Conservation (phyloP, 352 stramenopile genomes). For the Peronospora belbahrii region DNA sequence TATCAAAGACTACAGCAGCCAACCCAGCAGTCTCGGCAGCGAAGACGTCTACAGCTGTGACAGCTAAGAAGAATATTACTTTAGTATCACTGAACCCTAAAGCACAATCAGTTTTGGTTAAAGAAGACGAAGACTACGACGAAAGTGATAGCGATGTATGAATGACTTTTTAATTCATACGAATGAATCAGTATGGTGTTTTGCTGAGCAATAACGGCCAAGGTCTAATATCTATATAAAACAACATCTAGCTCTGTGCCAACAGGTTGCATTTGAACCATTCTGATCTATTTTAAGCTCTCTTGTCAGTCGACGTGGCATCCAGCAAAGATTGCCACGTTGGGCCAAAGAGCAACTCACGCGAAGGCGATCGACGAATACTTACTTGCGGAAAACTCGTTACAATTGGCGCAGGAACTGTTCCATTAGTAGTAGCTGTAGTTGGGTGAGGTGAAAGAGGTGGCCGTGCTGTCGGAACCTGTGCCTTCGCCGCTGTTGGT, state of each 20-base stretch:
- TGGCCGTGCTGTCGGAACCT: slow-evolving; percentile 7
- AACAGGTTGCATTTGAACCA: background rate
- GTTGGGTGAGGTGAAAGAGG: slow-evolving; percentile 17
- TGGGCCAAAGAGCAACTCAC: slow-evolving; percentile 57
- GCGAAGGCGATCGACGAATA: slow-evolving; percentile 61
- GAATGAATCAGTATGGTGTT: slow-evolving; percentile 14
- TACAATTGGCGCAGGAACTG: slow-evolving; percentile 5
- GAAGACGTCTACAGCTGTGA: background rate
- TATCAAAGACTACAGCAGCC: background rate
- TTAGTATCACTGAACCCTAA: background rate
- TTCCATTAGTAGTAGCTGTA: slow-evolving; percentile 8
- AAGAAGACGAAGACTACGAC: slow-evolving; percentile 71
- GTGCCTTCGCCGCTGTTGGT: slow-evolving; percentile 1
- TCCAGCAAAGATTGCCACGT: slow-evolving; percentile 61
- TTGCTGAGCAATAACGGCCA: slow-evolving; percentile 16
- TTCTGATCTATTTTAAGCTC: slow-evolving; percentile 12
- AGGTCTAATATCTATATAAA: slow-evolving; percentile 23
- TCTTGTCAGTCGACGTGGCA: slow-evolving; percentile 15
- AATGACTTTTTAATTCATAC: background rate
- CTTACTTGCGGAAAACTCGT: slow-evolving; percentile 15
- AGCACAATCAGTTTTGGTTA: slow-evolving; percentile 25
- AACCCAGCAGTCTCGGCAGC: background rate
- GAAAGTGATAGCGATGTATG: slow-evolving; percentile 55
- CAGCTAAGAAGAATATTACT: background rate
- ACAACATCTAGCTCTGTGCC: slow-evolving; percentile 18